Percentiles rank a stretch among this genome's conserved stretches.
Evolutionary conservation across 2,329 filamentous ascomycete genomes (phyloP).

Genomic region (Fusarium drepaniforme): DNA sequence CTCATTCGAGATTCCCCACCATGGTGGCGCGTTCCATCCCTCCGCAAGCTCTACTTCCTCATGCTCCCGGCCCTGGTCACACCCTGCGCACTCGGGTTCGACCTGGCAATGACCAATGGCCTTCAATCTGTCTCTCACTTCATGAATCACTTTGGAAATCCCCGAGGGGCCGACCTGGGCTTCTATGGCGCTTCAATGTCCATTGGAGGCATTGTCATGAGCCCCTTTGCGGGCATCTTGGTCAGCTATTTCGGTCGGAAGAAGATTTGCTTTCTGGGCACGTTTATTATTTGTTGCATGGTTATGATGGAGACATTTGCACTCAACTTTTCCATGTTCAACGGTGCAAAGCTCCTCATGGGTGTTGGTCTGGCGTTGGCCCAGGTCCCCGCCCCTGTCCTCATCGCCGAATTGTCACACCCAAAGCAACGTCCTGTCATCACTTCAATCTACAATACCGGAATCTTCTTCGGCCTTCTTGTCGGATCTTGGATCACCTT

Average conservation of each 20-base stretch:
- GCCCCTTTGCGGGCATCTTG: neutral
- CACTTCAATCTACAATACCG: constrained; percentile 31
- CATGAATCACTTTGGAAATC: neutral
- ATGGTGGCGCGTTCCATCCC: neutral
- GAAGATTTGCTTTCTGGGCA: neutral
- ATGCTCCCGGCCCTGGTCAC: neutral
- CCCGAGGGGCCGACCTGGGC: neutral
- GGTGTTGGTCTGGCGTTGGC: constrained; percentile 16
- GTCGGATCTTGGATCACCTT: constrained; percentile 56
- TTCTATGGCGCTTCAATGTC: neutral
- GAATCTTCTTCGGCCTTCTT: constrained; percentile 25
- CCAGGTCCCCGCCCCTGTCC: neutral
- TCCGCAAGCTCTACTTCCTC: neutral
- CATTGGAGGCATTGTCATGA: neutral
- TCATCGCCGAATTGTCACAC: neutral
- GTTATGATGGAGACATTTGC: constrained; percentile 32
- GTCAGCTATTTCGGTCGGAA: neutral
- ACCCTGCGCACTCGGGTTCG: neutral
- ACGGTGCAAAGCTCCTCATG: constrained; percentile 28
- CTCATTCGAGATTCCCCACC: neutral
- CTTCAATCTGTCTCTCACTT: neutral
- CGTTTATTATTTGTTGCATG: constrained; percentile 25
- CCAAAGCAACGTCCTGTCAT: neutral
- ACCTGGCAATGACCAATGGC: neutral
- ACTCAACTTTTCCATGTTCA: constrained; percentile 21